phyloP scores from a whole-genome alignment of 1,284 basidiomycete genomes.

The Microbotryum scabiosae region DNA sequence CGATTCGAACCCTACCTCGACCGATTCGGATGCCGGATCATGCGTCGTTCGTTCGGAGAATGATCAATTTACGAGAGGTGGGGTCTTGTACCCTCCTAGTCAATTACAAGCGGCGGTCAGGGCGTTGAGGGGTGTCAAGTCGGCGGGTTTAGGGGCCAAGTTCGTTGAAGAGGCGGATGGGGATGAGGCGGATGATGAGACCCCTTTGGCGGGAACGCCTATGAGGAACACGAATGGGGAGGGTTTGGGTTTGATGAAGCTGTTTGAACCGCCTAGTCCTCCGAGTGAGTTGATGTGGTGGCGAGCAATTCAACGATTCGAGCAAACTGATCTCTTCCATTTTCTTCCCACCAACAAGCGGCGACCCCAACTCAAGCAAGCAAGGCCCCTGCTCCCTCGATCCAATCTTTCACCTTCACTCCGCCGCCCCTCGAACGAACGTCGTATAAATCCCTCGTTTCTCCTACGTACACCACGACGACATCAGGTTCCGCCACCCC shows the following conservation, averaged over 20 bases:
- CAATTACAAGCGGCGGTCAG: slow-evolving; percentile 24
- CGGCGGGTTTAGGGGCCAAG: slow-evolving; percentile 11
- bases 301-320: background rate
- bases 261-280: slow-evolving; percentile 23
- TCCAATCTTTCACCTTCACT: background rate
- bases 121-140: slow-evolving; percentile 15
- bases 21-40: background rate
- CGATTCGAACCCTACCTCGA: slow-evolving; percentile 10
- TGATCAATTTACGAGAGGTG: background rate
- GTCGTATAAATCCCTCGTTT: background rate
- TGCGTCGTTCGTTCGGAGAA: too few relatives aligned
- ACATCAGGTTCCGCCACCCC: background rate
- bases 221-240: background rate
- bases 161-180: background rate
- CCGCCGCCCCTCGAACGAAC: background rate
- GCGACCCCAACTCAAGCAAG: background rate
- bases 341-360: background rate
- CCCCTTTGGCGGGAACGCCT: background rate
- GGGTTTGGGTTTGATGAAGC: slow-evolving; percentile 9
- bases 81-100: background rate
- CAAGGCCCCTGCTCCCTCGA: background rate
- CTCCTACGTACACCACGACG: background rate
- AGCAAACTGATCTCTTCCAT: too few relatives aligned
- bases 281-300: background rate
- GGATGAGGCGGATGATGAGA: background rate